A percentile compares a stretch with the other conserved stretches of the same genome.
These are phyloP conservation scores for Picea sitchensis DNA, from an alignment of 75 land plant species.

Conservation along the genomic window DNA sequence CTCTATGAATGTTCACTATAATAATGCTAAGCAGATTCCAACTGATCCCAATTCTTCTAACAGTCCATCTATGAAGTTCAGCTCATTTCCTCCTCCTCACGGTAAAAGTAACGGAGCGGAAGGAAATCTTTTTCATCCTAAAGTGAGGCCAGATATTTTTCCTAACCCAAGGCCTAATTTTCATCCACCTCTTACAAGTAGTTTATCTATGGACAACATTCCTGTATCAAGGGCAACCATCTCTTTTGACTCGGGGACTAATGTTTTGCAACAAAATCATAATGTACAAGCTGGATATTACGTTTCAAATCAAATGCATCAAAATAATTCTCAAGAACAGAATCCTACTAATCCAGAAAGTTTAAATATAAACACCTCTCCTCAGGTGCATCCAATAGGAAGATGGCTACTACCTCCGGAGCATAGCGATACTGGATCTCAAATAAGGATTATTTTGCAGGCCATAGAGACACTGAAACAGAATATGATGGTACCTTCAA, in stretches of 20 bases:
- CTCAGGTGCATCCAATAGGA: not conserved
- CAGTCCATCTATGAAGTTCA: not conserved
- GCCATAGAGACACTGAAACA: conserved; percentile 40
- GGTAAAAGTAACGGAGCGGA: not conserved
- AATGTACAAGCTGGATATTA: not conserved
- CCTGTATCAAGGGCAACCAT: not conserved
- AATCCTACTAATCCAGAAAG: not conserved
- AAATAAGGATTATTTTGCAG: conserved; percentile 33
- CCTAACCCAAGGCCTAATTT: not conserved
- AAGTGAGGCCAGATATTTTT: not conserved
- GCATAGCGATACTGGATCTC: conserved; percentile 7
- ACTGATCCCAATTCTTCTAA: not conserved
- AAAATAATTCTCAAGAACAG: not conserved
- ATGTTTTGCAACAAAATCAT: not conserved
- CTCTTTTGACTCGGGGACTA: conserved; percentile 3
- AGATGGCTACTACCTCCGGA: conserved; percentile 4
- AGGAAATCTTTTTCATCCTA: no score
- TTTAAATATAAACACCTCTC: conserved; percentile 11
- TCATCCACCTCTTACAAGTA: not conserved
- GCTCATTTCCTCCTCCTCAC: not conserved
- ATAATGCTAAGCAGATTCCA: conserved; percentile 5
- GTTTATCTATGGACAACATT: not conserved
- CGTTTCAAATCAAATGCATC: conserved; percentile 2
- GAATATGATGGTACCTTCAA: conserved; percentile 52
- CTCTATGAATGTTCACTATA: not conserved